phyloP scores from a whole-genome alignment of 805 yeast species.

The Saccharomycopsis synnaedendra region DNA sequence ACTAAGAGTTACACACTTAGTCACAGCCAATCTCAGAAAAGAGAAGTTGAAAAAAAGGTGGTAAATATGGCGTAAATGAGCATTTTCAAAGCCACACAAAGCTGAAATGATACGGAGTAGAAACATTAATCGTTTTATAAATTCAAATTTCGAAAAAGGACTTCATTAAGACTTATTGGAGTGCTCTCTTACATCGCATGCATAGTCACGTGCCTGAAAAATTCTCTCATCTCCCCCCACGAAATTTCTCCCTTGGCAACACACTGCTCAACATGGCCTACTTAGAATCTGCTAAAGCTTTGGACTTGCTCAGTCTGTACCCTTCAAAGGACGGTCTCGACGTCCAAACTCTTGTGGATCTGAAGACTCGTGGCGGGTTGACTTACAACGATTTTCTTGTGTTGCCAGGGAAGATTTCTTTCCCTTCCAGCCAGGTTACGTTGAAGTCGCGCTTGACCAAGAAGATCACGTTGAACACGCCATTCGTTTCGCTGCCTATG shows the following conservation, averaged over 20 bases:
- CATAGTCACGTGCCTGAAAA: neutral
- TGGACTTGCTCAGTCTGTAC: slow-evolving; percentile 56
- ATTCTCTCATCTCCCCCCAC: slow-evolving; percentile 1
- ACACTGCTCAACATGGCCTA: slow-evolving; percentile 3
- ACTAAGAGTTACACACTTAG: no score
- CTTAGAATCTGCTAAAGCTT: slow-evolving; percentile 48
- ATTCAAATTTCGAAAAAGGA: no score
- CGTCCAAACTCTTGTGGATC: slow-evolving; percentile 78
- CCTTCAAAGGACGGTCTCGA: slow-evolving; percentile 74
- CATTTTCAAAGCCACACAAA: no score
- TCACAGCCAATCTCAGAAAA: no score
- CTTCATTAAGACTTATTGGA: no score
- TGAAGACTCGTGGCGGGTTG: slow-evolving; percentile 84
- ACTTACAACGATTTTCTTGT: slow-evolving; percentile 95
- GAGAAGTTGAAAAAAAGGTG: no score
- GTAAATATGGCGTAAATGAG: no score
- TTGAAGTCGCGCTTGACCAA: slow-evolving; percentile 85
- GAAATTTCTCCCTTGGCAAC: slow-evolving; percentile 8
- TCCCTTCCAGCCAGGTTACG: slow-evolving; percentile 67
- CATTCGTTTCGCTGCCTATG: slow-evolving; percentile 98
- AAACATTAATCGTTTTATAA: no score
- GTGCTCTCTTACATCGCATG: neutral
- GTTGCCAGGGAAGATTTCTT: slow-evolving; percentile 88
- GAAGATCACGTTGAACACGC: slow-evolving; percentile 83
- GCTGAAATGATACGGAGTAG: no score